phyloP scores from a whole-genome alignment of 2,329 filamentous ascomycete species.

The Colletotrichum euphorbiae region DNA sequence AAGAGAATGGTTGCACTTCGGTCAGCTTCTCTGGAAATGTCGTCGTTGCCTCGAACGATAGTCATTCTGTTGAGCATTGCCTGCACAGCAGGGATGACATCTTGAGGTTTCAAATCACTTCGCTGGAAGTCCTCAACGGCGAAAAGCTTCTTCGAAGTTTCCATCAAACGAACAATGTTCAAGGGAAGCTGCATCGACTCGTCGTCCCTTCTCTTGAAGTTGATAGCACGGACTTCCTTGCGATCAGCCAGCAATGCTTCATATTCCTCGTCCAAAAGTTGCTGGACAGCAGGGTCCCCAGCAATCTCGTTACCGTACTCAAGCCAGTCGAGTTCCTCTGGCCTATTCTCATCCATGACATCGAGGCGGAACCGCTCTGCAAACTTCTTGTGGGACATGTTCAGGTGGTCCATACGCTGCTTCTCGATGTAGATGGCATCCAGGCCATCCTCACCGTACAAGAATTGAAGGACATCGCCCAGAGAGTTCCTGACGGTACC shows the following conservation, averaged over 20 bases:
- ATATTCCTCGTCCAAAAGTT: conserved; percentile 88
- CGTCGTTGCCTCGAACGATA: conserved; percentile 87
- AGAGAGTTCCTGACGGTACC: conserved; percentile 97
- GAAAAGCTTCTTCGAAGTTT: conserved; percentile 90
- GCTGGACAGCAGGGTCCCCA: conserved; percentile 89
- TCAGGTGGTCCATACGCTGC: conserved; percentile 88
- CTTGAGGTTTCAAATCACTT: conserved; percentile 89
- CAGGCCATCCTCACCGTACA: conserved; percentile 97
- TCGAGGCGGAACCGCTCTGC: conserved; percentile 87
- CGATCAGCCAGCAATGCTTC: conserved; percentile 82
- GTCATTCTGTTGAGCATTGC: conserved; percentile 80
- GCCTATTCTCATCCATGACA: conserved; percentile 75
- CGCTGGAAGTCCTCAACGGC: conserved; percentile 86
- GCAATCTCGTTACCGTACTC: conserved; percentile 89
- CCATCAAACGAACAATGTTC: conserved; percentile 90
- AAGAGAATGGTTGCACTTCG: conserved; percentile 89
- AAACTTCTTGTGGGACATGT: conserved; percentile 81
- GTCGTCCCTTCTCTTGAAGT: conserved; percentile 76
- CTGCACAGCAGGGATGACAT: conserved; percentile 85
- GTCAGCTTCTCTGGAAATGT: conserved; percentile 87
- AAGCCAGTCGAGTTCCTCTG: conserved; percentile 74
- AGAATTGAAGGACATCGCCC: conserved; percentile 95
- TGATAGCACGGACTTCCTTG: conserved; percentile 77
- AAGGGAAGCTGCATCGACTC: conserved; percentile 92
- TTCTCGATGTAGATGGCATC: conserved; percentile 95